phyloP scores from a whole-genome alignment of 2,329 filamentous ascomycete species.

The Nemania diffusa region DNA sequence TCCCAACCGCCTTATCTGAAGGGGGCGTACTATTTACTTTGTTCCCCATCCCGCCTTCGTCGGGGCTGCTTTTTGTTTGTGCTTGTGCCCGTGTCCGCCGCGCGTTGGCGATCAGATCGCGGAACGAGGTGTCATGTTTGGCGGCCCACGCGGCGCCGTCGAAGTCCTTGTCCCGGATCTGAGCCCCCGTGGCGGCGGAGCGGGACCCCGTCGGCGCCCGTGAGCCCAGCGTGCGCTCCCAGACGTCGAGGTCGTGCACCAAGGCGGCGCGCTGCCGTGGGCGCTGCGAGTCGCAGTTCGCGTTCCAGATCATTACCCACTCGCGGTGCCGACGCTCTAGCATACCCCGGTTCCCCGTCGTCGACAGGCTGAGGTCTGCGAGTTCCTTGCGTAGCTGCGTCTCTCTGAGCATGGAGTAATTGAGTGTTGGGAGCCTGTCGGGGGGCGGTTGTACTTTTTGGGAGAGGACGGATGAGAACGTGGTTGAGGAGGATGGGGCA shows the following conservation, averaged over 20 bases:
- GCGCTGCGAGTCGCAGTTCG: conserved; percentile 86
- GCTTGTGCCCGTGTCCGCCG: conserved; percentile 63
- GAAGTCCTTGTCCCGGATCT: conserved; percentile 89
- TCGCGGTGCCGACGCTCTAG: conserved; percentile 87
- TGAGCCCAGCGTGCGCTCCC: conserved; percentile 85
- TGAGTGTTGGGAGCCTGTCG: conserved; percentile 80
- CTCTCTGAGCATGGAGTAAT: conserved; percentile 90
- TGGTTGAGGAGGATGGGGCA: conserved; percentile 29
- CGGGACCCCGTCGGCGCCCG: conserved; percentile 55
- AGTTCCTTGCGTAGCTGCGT: conserved; percentile 81
- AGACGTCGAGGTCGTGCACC: conserved; percentile 80
- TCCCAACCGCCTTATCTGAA: conserved; percentile 30
- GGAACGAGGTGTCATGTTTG: conserved; percentile 79
- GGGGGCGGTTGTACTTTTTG: conserved; percentile 47
- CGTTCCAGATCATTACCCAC: conserved; percentile 96
- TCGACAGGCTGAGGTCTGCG: conserved; percentile 79
- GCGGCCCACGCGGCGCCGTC: conserved; percentile 80
- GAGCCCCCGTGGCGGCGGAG: conserved; percentile 54
- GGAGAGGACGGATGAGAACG: conserved; percentile 24
- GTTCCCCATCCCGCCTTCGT: conserved; percentile 41
- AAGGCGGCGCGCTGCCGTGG: conserved; percentile 78
- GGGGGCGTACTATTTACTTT: conserved; percentile 10
- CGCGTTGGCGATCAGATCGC: conserved; percentile 81
- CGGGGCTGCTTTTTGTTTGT: conserved; percentile 48
- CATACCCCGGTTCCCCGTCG: conserved; percentile 72